Percentiles rank a stretch among this genome's conserved stretches.
Conservation (phyloP, 1,284 basidiomycete species). For the Neotropicomus parvogracilis region DNA sequence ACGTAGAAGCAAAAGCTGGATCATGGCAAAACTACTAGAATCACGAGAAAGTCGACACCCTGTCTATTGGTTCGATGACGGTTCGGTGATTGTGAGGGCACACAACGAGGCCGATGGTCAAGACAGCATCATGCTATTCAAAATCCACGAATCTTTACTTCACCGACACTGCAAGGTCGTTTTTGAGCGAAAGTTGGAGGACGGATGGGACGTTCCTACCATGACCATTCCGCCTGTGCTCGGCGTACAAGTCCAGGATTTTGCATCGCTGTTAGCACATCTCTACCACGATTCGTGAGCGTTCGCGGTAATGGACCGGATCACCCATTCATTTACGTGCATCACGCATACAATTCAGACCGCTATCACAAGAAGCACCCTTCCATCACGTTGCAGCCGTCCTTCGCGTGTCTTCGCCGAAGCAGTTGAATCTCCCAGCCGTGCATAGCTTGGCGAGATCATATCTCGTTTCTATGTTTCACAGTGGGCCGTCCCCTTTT, state of each 20-base stretch:
- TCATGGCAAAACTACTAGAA: neutral
- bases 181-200: constrained; percentile 6
- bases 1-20: neutral
- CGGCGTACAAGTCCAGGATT: constrained; percentile 42
- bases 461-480: constrained; percentile 44
- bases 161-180: constrained; percentile 42
- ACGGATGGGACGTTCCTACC: constrained; percentile 16
- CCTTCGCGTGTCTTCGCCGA: constrained; percentile 51
- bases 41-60: constrained; percentile 33
- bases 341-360: constrained; percentile 35
- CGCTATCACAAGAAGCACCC: constrained; percentile 39
- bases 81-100: constrained; percentile 48
- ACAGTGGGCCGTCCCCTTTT: constrained; percentile 38
- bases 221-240: constrained; percentile 35
- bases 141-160: constrained; percentile 51
- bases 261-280: constrained; percentile 54
- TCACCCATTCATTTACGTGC: neutral
- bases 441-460: constrained; percentile 44
- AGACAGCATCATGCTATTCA: constrained; percentile 42
- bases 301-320: neutral
- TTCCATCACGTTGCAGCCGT: constrained; percentile 48
- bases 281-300: constrained; percentile 65
- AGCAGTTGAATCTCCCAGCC: constrained; percentile 52
- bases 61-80: constrained; percentile 62
- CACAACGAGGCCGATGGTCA: constrained; percentile 1